phyloP scores from a whole-genome alignment of 208 protist genomes.

The Wallacemonas rigidus region DNA sequence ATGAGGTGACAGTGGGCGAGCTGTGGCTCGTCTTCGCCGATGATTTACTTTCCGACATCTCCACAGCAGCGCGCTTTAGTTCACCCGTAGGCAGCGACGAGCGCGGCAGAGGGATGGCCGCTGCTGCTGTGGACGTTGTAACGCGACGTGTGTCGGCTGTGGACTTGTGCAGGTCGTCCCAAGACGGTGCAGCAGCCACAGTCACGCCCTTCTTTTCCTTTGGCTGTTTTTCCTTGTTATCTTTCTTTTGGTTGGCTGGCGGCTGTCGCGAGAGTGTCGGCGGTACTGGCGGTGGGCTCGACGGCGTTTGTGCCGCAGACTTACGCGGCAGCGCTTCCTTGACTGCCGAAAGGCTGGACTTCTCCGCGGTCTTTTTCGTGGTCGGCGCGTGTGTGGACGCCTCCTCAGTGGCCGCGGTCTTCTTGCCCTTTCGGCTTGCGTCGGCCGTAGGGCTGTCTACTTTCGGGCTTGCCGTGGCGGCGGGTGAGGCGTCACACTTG shows the following conservation, averaged over 20 bases:
- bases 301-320: not conserved
- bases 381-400: too few species aligned
- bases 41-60: not conserved
- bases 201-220: not conserved
- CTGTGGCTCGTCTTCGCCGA: not conserved
- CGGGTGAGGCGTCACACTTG: not conserved
- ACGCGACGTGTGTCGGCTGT: not conserved
- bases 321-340: too few species aligned
- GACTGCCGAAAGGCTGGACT: not conserved
- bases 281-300: not conserved
- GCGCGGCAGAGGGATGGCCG: constrained; percentile 10
- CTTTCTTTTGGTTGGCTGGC: not conserved
- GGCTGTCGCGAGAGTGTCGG: not conserved
- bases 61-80: not conserved
- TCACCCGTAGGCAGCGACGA: not conserved
- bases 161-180: not conserved
- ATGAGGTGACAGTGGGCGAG: not conserved
- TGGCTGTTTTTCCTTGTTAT: not conserved
- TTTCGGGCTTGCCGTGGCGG: not conserved
- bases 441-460: too few species aligned
- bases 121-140: not conserved
- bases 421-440: not conserved
- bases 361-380: not conserved
- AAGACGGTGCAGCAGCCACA: too few species aligned
- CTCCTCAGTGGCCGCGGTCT: not conserved